Conservation (phyloP, 2,329 filamentous ascomycete species). For the Orbilia javanica region DNA sequence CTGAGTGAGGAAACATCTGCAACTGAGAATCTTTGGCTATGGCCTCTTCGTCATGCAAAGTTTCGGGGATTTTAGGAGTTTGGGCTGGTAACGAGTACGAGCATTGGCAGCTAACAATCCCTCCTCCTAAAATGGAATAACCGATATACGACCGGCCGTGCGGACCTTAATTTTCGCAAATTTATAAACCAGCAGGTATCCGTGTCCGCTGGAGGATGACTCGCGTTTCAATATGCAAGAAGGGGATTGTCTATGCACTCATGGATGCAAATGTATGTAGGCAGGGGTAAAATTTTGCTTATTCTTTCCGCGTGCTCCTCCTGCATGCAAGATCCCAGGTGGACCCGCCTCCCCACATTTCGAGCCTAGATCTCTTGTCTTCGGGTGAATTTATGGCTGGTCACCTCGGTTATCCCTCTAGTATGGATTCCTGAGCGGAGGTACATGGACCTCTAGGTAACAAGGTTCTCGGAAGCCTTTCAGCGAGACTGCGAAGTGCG, state of each 20-base stretch:
- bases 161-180: background rate
- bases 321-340: slow-evolving; percentile 35
- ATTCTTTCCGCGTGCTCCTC: slow-evolving; percentile 25
- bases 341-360: background rate
- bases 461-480: background rate
- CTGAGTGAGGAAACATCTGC: background rate
- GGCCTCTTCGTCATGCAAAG: background rate
- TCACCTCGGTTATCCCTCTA: slow-evolving; percentile 33
- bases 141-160: background rate
- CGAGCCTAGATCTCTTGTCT: slow-evolving; percentile 21
- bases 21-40: background rate
- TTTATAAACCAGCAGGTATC: background rate
- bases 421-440: background rate
- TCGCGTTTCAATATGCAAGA: slow-evolving; percentile 6
- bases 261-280: background rate
- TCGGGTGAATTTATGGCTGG: slow-evolving; percentile 23
- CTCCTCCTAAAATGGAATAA: background rate
- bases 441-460: background rate
- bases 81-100: slow-evolving; percentile 16
- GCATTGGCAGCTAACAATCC: background rate
- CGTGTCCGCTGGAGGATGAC: background rate
- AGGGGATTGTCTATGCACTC: background rate
- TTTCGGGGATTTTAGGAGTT: slow-evolving; percentile 23
- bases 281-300: background rate
- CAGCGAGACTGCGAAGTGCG: background rate